These are phyloP conservation scores for Amanita muscaria DNA, from an alignment of 768 basidiomycete species.

Conservation along the genomic window DNA sequence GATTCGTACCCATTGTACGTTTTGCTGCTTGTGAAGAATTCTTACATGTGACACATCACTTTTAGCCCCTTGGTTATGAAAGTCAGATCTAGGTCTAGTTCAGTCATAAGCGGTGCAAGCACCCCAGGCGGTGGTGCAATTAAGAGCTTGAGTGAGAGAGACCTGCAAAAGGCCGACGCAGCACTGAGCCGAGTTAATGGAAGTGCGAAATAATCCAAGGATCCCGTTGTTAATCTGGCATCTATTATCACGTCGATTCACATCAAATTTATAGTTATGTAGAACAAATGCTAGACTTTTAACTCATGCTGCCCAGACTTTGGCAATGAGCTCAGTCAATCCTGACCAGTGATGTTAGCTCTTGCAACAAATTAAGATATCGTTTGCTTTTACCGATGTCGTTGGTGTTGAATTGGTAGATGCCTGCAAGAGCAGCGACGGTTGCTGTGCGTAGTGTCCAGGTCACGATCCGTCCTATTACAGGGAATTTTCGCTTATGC, in stretches of 20 bases:
- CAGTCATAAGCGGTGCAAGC: slow-evolving; percentile 59
- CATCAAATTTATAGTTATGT: not conserved
- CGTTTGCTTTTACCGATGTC: slow-evolving; percentile 76
- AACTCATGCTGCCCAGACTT: slow-evolving; percentile 68
- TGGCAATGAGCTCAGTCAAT: slow-evolving; percentile 75
- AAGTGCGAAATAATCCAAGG: not conserved
- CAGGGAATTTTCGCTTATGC: slow-evolving; percentile 89
- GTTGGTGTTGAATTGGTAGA: slow-evolving; percentile 98
- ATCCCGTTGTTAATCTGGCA: not conserved
- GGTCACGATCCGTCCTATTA: slow-evolving; percentile 54
- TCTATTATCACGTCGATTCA: not conserved
- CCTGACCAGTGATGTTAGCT: slow-evolving; percentile 33
- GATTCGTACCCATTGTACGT: slow-evolving; percentile 86
- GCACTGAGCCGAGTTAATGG: slow-evolving; percentile 57
- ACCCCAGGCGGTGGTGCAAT: slow-evolving; percentile 82
- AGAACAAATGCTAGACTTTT: not conserved
- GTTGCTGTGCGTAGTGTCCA: slow-evolving; percentile 79
- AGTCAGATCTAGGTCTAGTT: slow-evolving; percentile 74
- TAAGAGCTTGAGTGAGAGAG: slow-evolving; percentile 78
- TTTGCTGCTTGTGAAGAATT: slow-evolving; percentile 11
- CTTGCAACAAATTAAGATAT: not conserved
- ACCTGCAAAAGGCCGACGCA: slow-evolving; percentile 80
- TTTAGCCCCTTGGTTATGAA: slow-evolving; percentile 83
- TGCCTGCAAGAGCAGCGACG: slow-evolving; percentile 74
- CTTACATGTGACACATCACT: not conserved